Evolutionary conservation across 768 basidiomycete genomes (phyloP), one percentile per base, ranked within the genome.

Genomic region (Coprinopsis strossmayeri): DNA sequence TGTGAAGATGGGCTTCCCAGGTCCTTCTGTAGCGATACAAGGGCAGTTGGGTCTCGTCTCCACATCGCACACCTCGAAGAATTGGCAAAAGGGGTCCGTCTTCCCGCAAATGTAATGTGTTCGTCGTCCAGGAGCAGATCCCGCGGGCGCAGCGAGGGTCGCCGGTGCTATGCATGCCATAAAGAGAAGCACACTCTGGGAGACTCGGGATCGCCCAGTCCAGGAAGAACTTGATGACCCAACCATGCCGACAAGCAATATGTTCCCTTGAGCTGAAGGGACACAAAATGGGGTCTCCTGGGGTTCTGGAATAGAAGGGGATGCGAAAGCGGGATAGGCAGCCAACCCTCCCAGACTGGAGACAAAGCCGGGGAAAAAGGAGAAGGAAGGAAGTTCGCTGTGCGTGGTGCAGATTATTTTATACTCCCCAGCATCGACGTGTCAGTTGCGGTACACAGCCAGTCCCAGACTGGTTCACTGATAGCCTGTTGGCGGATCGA

Each of bases 21-120:
- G 43, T 18, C 43, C 43, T 27, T 27, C 43, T 5, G 9, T 9
- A 20, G 27, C 43, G 20, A 45, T n/a, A 32, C 43, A 45, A 12
- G 43, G 43, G 28, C 43, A 45, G 27, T 45, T 45, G 15, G 43
- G 43, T 20, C 43, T 27, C 25, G 43, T 45, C 27, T 3, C 13
- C 12, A 45, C 43, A 27, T 45, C 43, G 43, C 43, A 45, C n/a
- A 45, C 43, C 18, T 45, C 43, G 21, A 45, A 45, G 43, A 45
- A 45, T 12, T 45, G 43, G 43, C 43, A 45, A 32, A 45, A 45
- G 11, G 43, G 43, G 21, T 45, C 43, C 7, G 27, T 45, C 11
- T 5, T 5, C 12, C 43, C 43, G 18, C 43, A 45, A 13, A 45
- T 45, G 43, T 45, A 45, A 20, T 45, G 43, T 20, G 43, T 45